Percentiles rank a stretch among this genome's conserved stretches.
phyloP scores from a whole-genome alignment of 106 monocot genomes.

The Ottelia alismoides region DNA sequence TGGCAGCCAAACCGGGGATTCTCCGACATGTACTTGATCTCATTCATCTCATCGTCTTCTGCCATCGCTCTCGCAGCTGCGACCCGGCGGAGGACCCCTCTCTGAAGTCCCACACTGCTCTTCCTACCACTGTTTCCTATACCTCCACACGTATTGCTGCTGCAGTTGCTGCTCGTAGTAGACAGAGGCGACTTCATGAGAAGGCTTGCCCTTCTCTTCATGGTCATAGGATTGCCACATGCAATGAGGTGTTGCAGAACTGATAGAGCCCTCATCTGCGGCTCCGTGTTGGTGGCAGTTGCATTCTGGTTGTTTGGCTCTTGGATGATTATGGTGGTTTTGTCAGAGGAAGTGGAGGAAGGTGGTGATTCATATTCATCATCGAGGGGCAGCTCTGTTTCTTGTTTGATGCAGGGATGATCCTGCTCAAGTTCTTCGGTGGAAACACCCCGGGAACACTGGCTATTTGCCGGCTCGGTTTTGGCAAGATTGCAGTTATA shows the following conservation, averaged over 20 bases:
- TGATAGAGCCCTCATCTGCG: constrained; percentile 18
- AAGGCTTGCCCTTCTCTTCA: constrained; percentile 6
- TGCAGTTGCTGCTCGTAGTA: not conserved
- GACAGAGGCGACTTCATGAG: not conserved
- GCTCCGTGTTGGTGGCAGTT: not conserved
- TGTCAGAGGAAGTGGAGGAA: constrained; percentile 48
- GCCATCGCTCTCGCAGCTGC: constrained; percentile 11
- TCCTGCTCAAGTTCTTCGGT: constrained; percentile 19
- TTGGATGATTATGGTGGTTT: constrained; percentile 1
- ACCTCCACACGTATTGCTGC: too few species aligned
- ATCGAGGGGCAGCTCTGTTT: constrained; percentile 33
- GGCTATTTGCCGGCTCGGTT: too few species aligned
- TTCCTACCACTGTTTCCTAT: constrained; percentile 29
- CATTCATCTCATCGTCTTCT: constrained; percentile 10
- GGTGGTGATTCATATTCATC: constrained; percentile 26
- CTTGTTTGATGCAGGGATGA: constrained; percentile 7
- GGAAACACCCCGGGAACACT: constrained; percentile 20
- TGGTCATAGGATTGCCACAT: constrained; percentile 42
- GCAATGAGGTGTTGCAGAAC: constrained; percentile 69
- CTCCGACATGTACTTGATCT: constrained; percentile 22
- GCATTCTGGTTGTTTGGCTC: not conserved
- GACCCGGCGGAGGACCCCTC: constrained; percentile 24
- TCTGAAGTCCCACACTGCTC: constrained; percentile 24
- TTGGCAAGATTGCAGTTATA: not conserved
- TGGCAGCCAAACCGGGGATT: constrained; percentile 30